phyloP scores from a whole-genome alignment of 805 yeast genomes.

The Candida koratica region DNA sequence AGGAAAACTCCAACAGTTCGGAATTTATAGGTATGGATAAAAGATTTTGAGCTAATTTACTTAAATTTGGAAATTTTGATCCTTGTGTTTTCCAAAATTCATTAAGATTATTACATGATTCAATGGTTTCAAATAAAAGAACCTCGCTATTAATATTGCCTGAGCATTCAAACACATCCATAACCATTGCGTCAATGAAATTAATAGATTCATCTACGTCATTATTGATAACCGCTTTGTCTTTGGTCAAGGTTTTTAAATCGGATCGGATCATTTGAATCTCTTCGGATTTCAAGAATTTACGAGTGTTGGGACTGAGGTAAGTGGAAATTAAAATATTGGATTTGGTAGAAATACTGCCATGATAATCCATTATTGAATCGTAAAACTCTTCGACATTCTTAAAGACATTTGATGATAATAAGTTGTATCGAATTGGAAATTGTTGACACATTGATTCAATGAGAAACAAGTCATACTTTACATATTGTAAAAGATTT shows the following conservation, averaged over 20 bases:
- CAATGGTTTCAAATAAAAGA: conserved; percentile 23
- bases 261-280: conserved; percentile 9
- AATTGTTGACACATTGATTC: conserved; percentile 12
- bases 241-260: conserved; percentile 3
- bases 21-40: conserved; percentile 19
- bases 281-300: conserved; percentile 10
- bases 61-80: conserved; percentile 16
- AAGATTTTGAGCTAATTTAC: conserved; percentile 13
- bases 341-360: conserved; percentile 7
- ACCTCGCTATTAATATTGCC: conserved; percentile 26
- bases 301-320: conserved; percentile 13
- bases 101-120: conserved; percentile 10
- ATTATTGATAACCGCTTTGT: conserved; percentile 1
- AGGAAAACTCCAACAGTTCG: conserved; percentile 13
- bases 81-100: conserved; percentile 21
- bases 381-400: conserved; percentile 10
- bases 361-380: conserved; percentile 10
- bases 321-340: conserved; percentile 11
- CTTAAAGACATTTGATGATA: conserved; percentile 9
- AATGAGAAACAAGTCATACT: conserved; percentile 12
- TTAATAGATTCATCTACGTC: conserved; percentile 12
- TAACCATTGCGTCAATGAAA: conserved; percentile 16
- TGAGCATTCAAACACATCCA: conserved; percentile 25
- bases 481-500: conserved; percentile 9
- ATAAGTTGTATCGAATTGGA: conserved; percentile 10